A percentile compares a stretch with the other conserved stretches of the same genome.
phyloP scores from a whole-genome alignment of 2,329 filamentous ascomycete species.

The Fusarium gaditjirri region DNA sequence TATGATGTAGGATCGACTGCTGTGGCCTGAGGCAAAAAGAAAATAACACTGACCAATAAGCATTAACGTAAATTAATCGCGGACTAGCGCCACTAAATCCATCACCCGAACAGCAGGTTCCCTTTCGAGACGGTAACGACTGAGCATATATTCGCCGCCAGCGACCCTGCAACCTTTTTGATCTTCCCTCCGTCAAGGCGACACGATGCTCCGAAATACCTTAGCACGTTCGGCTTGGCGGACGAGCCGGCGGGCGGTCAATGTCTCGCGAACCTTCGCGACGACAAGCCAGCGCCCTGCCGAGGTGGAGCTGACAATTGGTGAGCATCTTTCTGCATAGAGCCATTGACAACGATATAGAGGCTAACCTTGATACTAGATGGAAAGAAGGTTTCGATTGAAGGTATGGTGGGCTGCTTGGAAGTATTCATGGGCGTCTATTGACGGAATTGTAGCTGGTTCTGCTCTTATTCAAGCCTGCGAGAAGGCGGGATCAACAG shows the following conservation, averaged over 20 bases:
- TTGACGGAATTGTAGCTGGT: conserved; percentile 74
- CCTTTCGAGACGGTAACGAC: conserved; percentile 55
- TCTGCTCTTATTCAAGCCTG: conserved; percentile 98
- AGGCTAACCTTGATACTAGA: conserved; percentile 65
- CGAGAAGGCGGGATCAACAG: conserved; percentile 92
- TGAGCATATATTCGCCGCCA: conserved; percentile 52
- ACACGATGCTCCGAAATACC: conserved; percentile 75
- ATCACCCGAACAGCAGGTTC: conserved; percentile 52
- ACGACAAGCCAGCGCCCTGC: conserved; percentile 81
- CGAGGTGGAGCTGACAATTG: conserved; percentile 97
- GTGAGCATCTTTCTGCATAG: conserved; percentile 58
- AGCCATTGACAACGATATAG: conserved; percentile 46
- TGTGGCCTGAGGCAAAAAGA: conserved; percentile 53
- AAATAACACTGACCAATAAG: conserved; percentile 53
- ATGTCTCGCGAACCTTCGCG: conserved; percentile 81
- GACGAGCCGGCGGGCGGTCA: conserved; percentile 67
- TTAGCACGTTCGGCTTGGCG: conserved; percentile 75
- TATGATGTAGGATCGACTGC: conserved; percentile 17
- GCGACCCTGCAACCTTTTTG: conserved; percentile 51
- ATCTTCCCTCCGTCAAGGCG: conserved; percentile 64
- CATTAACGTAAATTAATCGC: conserved; percentile 57
- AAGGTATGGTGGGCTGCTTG: conserved; percentile 70
- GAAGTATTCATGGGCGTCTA: conserved; percentile 29
- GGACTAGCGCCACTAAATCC: conserved; percentile 54
- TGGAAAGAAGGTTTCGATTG: conserved; percentile 97